These are phyloP conservation scores for Eimeria maxima DNA, from an alignment of 169 alveolate genomes.

Conservation along the genomic window DNA sequence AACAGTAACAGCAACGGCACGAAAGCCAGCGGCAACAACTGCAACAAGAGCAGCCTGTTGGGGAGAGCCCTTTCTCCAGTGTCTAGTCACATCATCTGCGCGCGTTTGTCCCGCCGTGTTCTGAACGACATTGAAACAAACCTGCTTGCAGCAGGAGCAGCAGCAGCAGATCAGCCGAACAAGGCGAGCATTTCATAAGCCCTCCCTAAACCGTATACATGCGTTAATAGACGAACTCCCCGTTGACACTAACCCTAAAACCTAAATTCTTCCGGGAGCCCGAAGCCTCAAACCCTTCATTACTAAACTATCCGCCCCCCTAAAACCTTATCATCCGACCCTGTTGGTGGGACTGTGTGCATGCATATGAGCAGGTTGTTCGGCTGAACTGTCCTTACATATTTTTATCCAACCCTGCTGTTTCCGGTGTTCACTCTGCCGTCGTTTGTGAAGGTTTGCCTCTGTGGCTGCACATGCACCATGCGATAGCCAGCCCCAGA, in stretches of 20 bases:
- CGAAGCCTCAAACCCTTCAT: too few relatives aligned
- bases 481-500: slow-evolving; percentile 40
- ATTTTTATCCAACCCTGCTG: slow-evolving; percentile 70
- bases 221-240: too few relatives aligned
- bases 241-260: neutral
- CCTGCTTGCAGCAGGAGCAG: neutral
- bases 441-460: slow-evolving; percentile 16
- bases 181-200: too few relatives aligned
- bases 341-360: too few relatives aligned
- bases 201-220: too few relatives aligned
- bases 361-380: neutral
- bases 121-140: neutral
- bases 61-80: neutral
- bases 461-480: slow-evolving; percentile 65
- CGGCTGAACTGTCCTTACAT: slow-evolving; percentile 27
- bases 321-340: too few relatives aligned
- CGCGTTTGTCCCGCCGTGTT: neutral
- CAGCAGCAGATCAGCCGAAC: too few relatives aligned
- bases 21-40: neutral
- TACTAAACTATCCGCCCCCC: too few relatives aligned
- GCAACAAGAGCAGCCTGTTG: slow-evolving; percentile 9
- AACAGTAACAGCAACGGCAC: slow-evolving; percentile 30
- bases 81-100: slow-evolving; percentile 5
- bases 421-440: slow-evolving; percentile 41
- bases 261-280: neutral